Base-by-base conservation (phyloP, 2,329 filamentous ascomycete genomes). In the Cyclaneusma minus region DNA sequence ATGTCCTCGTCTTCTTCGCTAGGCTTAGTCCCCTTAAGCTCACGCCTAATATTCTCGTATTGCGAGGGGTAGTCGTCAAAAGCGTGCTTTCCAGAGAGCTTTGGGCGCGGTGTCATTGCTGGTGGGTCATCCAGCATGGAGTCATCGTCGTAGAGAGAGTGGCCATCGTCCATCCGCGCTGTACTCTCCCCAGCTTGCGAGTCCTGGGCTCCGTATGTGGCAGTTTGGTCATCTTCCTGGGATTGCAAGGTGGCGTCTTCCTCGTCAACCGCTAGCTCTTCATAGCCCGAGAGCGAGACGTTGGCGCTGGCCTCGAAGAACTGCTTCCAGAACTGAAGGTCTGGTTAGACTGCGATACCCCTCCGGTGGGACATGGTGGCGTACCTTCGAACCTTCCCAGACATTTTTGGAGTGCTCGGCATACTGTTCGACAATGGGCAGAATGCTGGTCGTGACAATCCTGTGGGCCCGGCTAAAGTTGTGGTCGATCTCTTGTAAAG, bases 251-350 rank as follows among this genome's bases (percentile, higher is more conserved):
- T 56, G 51, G 57, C 30, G 44, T 64, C 43, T 14, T 66, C 69
- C 2, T 62, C 58, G 27, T 68, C 71, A 29, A 78, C 73, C 9
- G 69, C 69, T 13, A 73, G 63, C 45, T 92, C 85, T 47, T 93
- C 87, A 51, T 98, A 94, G 15, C 85, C 84, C 0, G 84, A 93
- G 7, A 98, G 67, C 7, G 87, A 93, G 14, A 98, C 87, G 44
- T 98, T 95, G 48, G 89, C 89, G 24, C 85, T 93, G 18, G 89
- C 84, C 56, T 98, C 89, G 54, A 98, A 98, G 60, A 98, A 98
- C 59, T 95, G 85, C 55, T 98, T 98, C 89, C 89, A 98, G 55
- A 98, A 98, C 80, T 91, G 44, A 8, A 29, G 27, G 12, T 22
- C 7, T 12, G 6, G 11, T 8, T 27, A 20, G 6, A 7, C n/a